Conservation (phyloP, 2,329 filamentous ascomycete genomes). For the Ophiostoma sp. region DNA sequence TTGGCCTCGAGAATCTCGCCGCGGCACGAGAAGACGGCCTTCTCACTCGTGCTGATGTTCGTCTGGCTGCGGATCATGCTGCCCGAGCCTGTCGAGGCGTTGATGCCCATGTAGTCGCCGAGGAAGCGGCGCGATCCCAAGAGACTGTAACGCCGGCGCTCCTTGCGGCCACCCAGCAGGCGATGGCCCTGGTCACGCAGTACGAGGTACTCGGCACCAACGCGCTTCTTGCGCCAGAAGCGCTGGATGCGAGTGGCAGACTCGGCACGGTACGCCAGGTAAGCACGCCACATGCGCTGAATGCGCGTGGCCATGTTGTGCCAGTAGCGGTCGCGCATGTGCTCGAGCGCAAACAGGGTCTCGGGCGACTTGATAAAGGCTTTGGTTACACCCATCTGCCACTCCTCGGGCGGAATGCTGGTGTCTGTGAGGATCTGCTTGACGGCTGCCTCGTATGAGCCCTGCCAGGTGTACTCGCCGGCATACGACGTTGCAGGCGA, state of each 20-base stretch:
- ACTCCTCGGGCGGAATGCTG: conserved; percentile 90
- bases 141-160: conserved; percentile 84
- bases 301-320: conserved; percentile 99
- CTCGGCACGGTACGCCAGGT: conserved; percentile 85
- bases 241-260: conserved; percentile 90
- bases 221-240: conserved; percentile 90
- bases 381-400: conserved; percentile 94
- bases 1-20: conserved; percentile 88
- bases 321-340: conserved; percentile 97
- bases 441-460: conserved; percentile 78
- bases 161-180: conserved; percentile 77
- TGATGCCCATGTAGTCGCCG: conserved; percentile 89
- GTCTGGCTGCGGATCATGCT: conserved; percentile 72
- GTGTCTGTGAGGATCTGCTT: conserved; percentile 94
- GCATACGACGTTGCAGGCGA: conserved; percentile 94
- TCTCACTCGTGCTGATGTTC: conserved; percentile 65
- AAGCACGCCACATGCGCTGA: conserved; percentile 94
- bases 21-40: conserved; percentile 81
- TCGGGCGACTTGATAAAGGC: conserved; percentile 98
- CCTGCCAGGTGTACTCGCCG: conserved; percentile 94
- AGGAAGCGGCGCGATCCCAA: conserved; percentile 87
- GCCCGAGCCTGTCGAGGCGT: conserved; percentile 71
- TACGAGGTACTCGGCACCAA: conserved; percentile 82
- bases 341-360: conserved; percentile 91
- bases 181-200: conserved; percentile 82